Base-by-base conservation (phyloP, 345 rosid genomes). In the Excoecaria agallocha region DNA sequence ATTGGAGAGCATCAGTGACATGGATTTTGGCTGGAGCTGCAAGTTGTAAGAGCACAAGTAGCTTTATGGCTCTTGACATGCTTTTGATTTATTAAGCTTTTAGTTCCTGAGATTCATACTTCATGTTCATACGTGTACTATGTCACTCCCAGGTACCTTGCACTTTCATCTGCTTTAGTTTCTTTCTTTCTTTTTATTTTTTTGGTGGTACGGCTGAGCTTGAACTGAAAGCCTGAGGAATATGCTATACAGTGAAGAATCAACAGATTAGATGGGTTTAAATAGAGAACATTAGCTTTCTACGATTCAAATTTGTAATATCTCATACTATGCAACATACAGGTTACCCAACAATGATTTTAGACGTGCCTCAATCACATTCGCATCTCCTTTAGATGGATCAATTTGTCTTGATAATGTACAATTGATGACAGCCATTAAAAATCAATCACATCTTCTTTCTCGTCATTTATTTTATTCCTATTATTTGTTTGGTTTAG, bases 221-320 rank as follows among this genome's bases (percentile, higher is more conserved):
- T 56, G 58, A 12, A 35, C 25, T 20, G 67, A 51, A 30, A 61
- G 60, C 69, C 57, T 62, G 37, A n/a, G 69, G 58, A 62, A 49
- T 30, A 30, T 30, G 30, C 30, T 30, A 30, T 50, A 73, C 16
- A 35, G 69, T 62, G 50, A 73, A 62, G 68, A 62, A 37, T 51
- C 38, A 39, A 6, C 35, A 19, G 56, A 10, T 62, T 49, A 58
- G 66, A 71, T 38, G 74, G 58, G 50, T 62, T 48, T 49, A 16
- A 11, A 48, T 73, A 50, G 19, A 12, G 30, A 62, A 49, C 19
- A 49, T 41, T 62, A 52, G 60, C 20, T 22, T 59, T 49, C 50
- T 50, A 41, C 51, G 59, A 73, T 73, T 73, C 69, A 50, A 30
- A 73, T 62, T 69, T 73, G 51, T 50, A n/a, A 57, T 35, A 37